These are phyloP conservation scores for Scheffersomyces stambukii DNA, from an alignment of 1,139 yeast genomes.

Conservation along the genomic window DNA sequence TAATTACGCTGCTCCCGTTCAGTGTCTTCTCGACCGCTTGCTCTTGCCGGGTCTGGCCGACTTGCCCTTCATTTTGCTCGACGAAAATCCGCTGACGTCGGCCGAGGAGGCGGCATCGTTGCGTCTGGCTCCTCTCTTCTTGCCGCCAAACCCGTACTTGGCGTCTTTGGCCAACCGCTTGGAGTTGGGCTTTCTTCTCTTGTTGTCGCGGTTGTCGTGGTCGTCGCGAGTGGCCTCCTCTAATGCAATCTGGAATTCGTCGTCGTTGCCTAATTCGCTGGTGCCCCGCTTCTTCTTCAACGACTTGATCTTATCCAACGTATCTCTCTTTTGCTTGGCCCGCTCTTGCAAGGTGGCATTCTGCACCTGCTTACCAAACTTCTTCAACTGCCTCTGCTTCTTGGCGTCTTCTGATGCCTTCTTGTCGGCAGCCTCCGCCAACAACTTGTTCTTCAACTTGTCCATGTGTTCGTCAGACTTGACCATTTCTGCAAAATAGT, in stretches of 20 bases:
- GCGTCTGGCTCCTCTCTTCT: slow-evolving; percentile 66
- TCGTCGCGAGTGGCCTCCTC: slow-evolving; percentile 75
- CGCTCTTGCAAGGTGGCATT: slow-evolving; percentile 90
- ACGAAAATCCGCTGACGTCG: slow-evolving; percentile 62
- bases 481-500: slow-evolving; percentile 98
- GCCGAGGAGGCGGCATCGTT: slow-evolving; percentile 74
- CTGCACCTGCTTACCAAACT: slow-evolving; percentile 97
- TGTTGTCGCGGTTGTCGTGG: slow-evolving; percentile 29
- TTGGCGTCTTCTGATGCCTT: slow-evolving; percentile 92
- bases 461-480: slow-evolving; percentile 99
- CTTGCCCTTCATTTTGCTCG: slow-evolving; percentile 44
- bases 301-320: slow-evolving; percentile 84
- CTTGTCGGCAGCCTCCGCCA: slow-evolving; percentile 84
- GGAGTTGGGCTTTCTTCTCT: slow-evolving; percentile 53
- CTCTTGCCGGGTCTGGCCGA: slow-evolving; percentile 71
- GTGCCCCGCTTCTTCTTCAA: slow-evolving; percentile 83
- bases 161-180: slow-evolving; percentile 66
- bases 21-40: slow-evolving; percentile 39
- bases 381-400: slow-evolving; percentile 91
- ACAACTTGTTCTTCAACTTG: slow-evolving; percentile 74
- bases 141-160: slow-evolving; percentile 65
- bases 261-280: slow-evolving; percentile 62
- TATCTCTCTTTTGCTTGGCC: slow-evolving; percentile 89
- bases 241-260: slow-evolving; percentile 68
- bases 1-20: slow-evolving; percentile 2